These are phyloP conservation scores for Ceratocystis colombiana DNA, from an alignment of 2,329 filamentous ascomycete genomes.

Conservation along the genomic window DNA sequence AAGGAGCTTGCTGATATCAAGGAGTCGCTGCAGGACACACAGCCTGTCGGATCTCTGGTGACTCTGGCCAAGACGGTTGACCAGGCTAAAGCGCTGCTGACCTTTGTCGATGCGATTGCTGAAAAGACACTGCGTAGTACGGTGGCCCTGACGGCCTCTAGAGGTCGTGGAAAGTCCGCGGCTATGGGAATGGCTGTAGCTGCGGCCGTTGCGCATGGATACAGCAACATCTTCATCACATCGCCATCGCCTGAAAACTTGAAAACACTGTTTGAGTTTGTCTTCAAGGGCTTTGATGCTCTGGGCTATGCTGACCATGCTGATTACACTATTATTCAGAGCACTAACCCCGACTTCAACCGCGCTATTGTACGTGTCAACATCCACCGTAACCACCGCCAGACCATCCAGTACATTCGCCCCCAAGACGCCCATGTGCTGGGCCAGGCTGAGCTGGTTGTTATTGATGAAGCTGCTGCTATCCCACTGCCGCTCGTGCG, in stretches of 20 bases:
- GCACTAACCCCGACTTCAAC: constrained; percentile 96
- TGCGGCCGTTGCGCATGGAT: constrained; percentile 87
- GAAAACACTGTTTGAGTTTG: constrained; percentile 95
- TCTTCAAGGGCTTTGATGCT: constrained; percentile 96
- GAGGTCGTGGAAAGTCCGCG: constrained; percentile 94
- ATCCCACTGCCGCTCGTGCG: constrained; percentile 87
- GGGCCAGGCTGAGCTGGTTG: constrained; percentile 86
- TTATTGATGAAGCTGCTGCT: constrained; percentile 95
- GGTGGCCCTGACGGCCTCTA: constrained; percentile 81
- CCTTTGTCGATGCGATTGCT: constrained; percentile 89
- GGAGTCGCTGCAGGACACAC: constrained; percentile 71
- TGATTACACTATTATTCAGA: constrained; percentile 97
- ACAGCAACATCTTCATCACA: constrained; percentile 99
- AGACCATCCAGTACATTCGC: constrained; percentile 97
- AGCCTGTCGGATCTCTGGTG: constrained; percentile 75
- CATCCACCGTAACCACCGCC: constrained; percentile 84
- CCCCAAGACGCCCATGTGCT: constrained; percentile 92
- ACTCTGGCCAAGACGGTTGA: constrained; percentile 83
- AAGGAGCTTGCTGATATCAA: constrained; percentile 79
- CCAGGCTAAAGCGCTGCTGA: constrained; percentile 92
- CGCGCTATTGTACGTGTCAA: constrained; percentile 98
- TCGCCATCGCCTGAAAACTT: constrained; percentile 95
- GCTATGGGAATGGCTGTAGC: constrained; percentile 90
- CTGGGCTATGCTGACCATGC: constrained; percentile 88
- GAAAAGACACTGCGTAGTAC: constrained; percentile 94